These are phyloP conservation scores for Talaromyces sp. DNA, from an alignment of 2,329 filamentous ascomycete species.

Conservation along the genomic window DNA sequence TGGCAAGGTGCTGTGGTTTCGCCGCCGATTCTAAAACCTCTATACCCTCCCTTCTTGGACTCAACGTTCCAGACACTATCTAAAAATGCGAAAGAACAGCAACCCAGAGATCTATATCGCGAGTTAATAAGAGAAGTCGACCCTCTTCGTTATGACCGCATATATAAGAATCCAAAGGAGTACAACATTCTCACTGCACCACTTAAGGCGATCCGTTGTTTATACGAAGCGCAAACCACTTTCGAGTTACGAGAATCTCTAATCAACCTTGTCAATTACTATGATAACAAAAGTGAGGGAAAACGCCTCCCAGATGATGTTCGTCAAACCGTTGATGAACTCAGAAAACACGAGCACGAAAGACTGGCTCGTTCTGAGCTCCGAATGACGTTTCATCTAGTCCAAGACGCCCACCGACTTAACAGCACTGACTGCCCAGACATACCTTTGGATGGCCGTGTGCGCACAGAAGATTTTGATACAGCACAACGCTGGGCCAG, in stretches of 20 bases:
- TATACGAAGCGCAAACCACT: not conserved
- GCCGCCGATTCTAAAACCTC: constrained; percentile 12
- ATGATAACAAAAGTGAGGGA: not conserved
- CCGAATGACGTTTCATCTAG: constrained; percentile 3
- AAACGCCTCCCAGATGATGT: not conserved
- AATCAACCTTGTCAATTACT: not conserved
- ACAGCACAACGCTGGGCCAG: not conserved
- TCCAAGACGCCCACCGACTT: not conserved
- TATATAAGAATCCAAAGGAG: not conserved
- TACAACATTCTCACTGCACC: not conserved
- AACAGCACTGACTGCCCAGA: not conserved
- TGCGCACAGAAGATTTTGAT: constrained; percentile 2
- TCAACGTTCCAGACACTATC: constrained; percentile 1
- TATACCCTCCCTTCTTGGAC: constrained; percentile 9
- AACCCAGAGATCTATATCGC: constrained; percentile 1
- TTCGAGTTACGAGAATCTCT: constrained; percentile 5
- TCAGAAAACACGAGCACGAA: not conserved
- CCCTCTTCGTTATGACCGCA: constrained; percentile 6
- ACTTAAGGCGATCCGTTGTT: not conserved
- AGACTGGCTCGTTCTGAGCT: constrained; percentile 7
- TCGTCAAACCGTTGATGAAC: not conserved
- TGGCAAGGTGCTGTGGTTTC: constrained; percentile 14
- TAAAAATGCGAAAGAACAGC: not conserved
- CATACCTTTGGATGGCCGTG: constrained; percentile 4
- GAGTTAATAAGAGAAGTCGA: constrained; percentile 1